These are phyloP conservation scores for Thoreauomyces humboldtii DNA, from an alignment of 192 early-diverging fungal genomes.

Conservation along the genomic window DNA sequence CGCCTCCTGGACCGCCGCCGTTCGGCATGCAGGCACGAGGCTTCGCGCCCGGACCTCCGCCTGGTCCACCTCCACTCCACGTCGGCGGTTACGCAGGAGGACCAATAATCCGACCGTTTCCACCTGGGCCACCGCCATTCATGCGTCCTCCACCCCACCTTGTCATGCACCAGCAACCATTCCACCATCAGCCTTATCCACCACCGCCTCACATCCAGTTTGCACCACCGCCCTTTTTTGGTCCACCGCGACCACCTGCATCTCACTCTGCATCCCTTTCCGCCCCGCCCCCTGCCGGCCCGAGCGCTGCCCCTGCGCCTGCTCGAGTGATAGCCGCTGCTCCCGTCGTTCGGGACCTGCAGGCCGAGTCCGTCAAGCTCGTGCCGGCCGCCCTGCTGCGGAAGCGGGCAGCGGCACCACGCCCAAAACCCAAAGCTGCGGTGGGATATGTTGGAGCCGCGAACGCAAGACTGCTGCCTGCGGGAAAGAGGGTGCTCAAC, in stretches of 20 bases:
- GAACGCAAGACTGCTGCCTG: conserved; percentile 39
- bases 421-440: not conserved
- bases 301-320: not conserved
- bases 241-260: too few species aligned
- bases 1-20: not conserved
- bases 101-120: too few species aligned
- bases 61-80: conserved; percentile 5
- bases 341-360: conserved; percentile 75
- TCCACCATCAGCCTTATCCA: too few species aligned
- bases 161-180: too few species aligned
- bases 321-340: conserved; percentile 65
- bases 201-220: too few species aligned
- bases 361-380: conserved; percentile 72
- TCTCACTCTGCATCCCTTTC: too few species aligned
- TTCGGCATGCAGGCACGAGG: too few species aligned
- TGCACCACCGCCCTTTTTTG: too few species aligned
- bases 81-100: not conserved
- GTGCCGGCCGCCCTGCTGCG: conserved; percentile 65
- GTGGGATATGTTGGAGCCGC: conserved; percentile 47
- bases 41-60: not conserved
- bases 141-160: too few species aligned
- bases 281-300: not conserved
- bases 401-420: conserved; percentile 37
- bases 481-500: too few species aligned
- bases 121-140: too few species aligned